A percentile compares a stretch with the other conserved stretches of the same genome.
phyloP scores from a whole-genome alignment of 306 rosid species.

The Cicer judaicum region DNA sequence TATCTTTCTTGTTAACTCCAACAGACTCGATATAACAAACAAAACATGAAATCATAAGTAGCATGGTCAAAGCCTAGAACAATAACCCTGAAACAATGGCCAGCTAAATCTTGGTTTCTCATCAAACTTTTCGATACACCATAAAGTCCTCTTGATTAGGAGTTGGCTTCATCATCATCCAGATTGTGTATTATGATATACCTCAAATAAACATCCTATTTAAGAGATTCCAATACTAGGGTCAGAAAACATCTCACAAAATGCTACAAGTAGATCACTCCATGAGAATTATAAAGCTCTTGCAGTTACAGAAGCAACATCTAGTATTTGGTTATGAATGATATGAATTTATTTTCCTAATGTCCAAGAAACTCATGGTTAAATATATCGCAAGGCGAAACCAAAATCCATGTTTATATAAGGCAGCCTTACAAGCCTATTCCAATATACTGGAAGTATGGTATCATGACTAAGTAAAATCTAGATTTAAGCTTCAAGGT shows the following conservation, averaged over 20 bases:
- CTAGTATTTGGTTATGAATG: constrained; percentile 49
- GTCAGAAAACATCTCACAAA: constrained; percentile 63
- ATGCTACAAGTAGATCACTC: constrained; percentile 60
- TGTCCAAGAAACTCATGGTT: constrained; percentile 42
- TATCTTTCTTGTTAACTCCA: not conserved
- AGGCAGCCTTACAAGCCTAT: constrained; percentile 28
- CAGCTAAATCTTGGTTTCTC: constrained; percentile 58
- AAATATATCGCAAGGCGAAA: constrained; percentile 27
- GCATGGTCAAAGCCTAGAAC: constrained; percentile 55
- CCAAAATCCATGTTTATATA: constrained; percentile 16
- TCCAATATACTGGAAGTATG: constrained; percentile 10
- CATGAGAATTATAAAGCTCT: constrained; percentile 53
- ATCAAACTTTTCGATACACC: constrained; percentile 69
- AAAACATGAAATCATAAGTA: constrained; percentile 50
- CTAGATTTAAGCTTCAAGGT: constrained; percentile 30
- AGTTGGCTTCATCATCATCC: constrained; percentile 77
- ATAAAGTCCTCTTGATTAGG: constrained; percentile 63
- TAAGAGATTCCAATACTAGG: constrained; percentile 64
- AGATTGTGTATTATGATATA: constrained; percentile 61
- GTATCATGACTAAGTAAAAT: constrained; percentile 18
- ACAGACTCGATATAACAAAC: constrained; percentile 46
- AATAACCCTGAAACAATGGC: constrained; percentile 54
- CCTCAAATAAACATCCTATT: constrained; percentile 70
- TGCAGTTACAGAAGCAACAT: constrained; percentile 55
- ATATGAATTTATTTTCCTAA: constrained; percentile 41